Evolutionary conservation across 2,329 filamentous ascomycete genomes (phyloP).

Genomic region (Aspergillus caelatus): DNA sequence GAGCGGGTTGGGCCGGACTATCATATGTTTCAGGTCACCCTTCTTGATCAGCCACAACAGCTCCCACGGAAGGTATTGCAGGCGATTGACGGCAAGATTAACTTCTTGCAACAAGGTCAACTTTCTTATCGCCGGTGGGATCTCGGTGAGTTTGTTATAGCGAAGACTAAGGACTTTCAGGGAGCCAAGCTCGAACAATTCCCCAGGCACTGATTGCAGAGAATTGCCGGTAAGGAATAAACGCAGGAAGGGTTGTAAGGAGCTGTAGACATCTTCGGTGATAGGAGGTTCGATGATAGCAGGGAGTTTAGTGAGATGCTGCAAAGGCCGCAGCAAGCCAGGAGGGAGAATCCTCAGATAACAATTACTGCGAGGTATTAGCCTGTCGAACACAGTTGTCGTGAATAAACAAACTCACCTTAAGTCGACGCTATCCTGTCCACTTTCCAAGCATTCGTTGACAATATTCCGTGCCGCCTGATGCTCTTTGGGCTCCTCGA

Average conservation of each 20-base stretch:
- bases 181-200: constrained; percentile 45
- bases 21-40: constrained; percentile 42
- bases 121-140: constrained; percentile 45
- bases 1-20: constrained; percentile 46
- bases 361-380: constrained; percentile 29
- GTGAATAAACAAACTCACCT: constrained; percentile 36
- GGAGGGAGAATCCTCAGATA: constrained; percentile 35
- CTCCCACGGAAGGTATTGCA: constrained; percentile 49
- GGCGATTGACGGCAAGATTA: constrained; percentile 49
- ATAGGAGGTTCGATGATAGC: constrained; percentile 35
- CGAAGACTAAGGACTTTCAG: constrained; percentile 50
- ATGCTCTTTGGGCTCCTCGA: constrained; percentile 40
- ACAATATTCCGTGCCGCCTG: constrained; percentile 40
- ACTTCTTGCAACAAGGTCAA: constrained; percentile 46
- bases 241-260: constrained; percentile 45
- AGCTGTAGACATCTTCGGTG: constrained; percentile 40
- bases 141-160: constrained; percentile 46
- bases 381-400: not conserved
- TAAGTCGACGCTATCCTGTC: constrained; percentile 48
- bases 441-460: constrained; percentile 46
- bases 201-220: constrained; percentile 38
- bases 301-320: constrained; percentile 46
- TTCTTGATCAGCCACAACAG: constrained; percentile 44
- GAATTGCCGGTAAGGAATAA: constrained; percentile 49
- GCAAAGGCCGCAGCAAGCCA: constrained; percentile 39